Evolutionary conservation across 768 basidiomycete genomes (phyloP), one percentile per base, ranked within the genome.

Genomic region (Leccinellum albellum): DNA sequence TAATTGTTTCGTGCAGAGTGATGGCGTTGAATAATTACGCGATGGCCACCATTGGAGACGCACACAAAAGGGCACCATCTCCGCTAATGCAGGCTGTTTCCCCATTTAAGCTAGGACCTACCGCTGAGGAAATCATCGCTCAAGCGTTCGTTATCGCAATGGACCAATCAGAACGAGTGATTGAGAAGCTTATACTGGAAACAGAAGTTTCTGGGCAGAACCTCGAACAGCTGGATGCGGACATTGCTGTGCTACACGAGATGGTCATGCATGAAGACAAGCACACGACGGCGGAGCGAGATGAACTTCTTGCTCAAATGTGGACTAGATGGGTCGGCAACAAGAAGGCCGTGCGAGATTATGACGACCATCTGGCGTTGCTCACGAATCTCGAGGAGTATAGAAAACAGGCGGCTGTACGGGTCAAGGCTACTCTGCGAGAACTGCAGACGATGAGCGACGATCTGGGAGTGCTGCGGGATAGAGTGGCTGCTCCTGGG

Each of bases 1-100:
- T 63, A 15, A 61, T 45, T 9, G 29, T 50, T 45, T 21, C 4
- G 31, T 47, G 29, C 20, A 91, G 88, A 46, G 83, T 91, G 62
- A 79, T 88, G 72, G 87, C 89, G 0, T 77, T 89, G 51, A 91
- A 89, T 58, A 85, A 84, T 54, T 84, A 87, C 62, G 90, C 87
- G 2, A 74, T 89, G 50, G 73, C 76, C 10, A 75, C 79, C 9
- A 89, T 91, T 33, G 75, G 76, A 56, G 66, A 58, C 21, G 70
- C 75, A 14, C 62, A 65, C 28, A 46, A 62, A 21, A 70, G 69
- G 49, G 63, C 66, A 6, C 66, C 70, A 5, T 66, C 72, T 6
- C 51, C 55, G 21, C 53, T 75, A 6, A 57, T 81, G 24, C 64
- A 66, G 28, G 72, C 70, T 3, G 66, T 84, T 50, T 66, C 76